These are phyloP conservation scores for Chenopodium berlandieri DNA, from an alignment of 148 eudicot genomes.

Conservation along the genomic window DNA sequence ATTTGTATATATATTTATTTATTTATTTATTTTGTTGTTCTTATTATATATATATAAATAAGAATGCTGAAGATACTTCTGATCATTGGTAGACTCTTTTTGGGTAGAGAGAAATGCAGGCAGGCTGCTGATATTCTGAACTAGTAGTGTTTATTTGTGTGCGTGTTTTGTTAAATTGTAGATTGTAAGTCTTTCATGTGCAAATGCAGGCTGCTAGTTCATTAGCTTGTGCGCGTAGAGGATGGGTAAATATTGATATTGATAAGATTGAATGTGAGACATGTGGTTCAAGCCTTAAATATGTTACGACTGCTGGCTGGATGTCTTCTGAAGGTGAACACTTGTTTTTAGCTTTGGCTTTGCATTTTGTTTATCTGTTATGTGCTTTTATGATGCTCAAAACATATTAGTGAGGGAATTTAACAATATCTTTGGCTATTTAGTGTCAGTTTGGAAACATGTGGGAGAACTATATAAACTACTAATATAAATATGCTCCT, in stretches of 20 bases:
- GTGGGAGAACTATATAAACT: not conserved
- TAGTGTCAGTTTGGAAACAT: not conserved
- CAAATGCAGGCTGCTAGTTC: constrained; percentile 77
- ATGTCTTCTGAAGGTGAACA: constrained; percentile 63
- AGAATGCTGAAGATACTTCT: not conserved
- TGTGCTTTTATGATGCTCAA: too few species aligned
- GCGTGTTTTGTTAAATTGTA: not conserved
- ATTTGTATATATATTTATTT: too few species aligned
- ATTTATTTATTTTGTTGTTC: too few species aligned
- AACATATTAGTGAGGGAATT: too few species aligned
- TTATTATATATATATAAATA: too few species aligned
- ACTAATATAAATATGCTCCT: not conserved
- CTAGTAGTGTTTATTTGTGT: not conserved
- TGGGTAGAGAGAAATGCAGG: not conserved
- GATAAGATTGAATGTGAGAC: constrained; percentile 90
- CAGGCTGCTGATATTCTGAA: not conserved
- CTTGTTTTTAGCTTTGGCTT: not conserved
- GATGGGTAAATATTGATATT: constrained; percentile 83
- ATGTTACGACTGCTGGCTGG: constrained; percentile 46
- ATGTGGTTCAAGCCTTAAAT: constrained; percentile 64
- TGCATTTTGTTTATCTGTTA: not conserved
- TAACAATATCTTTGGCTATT: not conserved
- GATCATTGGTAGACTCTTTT: not conserved
- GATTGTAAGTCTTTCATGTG: constrained; percentile 4
- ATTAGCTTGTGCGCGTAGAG: constrained; percentile 87